Evolutionary conservation across 2,329 filamentous ascomycete genomes (phyloP), one percentile per base, ranked within the genome.

Genomic region (Aspergillus novofumigatus): DNA sequence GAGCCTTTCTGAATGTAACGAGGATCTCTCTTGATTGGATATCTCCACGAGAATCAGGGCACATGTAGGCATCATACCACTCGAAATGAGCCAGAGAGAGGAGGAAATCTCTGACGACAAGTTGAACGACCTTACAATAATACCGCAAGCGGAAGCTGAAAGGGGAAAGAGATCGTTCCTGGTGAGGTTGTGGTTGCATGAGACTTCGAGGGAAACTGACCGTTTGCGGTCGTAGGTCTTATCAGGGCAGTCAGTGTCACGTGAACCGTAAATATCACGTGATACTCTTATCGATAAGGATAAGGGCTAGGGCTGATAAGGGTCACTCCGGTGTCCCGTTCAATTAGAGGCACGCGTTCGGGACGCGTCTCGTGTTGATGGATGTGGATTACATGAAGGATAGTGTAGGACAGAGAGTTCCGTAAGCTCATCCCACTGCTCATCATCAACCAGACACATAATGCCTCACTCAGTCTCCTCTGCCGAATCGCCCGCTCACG

Each of bases 391-490:
- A 9, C 28, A 51, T 28, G 35, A 28, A 49, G 17, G 23, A 44
- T 48, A 17, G 17, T 26, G 20, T 23, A 32, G 20, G 9, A 45
- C 41, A 48, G 28, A 20, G 38, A 25, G 9, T 41, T 41, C 11
- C 3, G 14, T 23, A 23, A 38, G 7, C 8, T 45, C 3, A 45
- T 17, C 42, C 42, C 51, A 26, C 45, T 10, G 23, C 20, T 11
- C n/a, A 35, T 53, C 28, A 25, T 45, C 23, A 35, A 49, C 41
- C 49, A 48, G 29, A 42, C 28, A 49, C 29, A 41, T 29, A 45
- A 76, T 76, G 74, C 74, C 74, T 56, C 73, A 77, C 59, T 74
- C 74, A 23, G 60, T 71, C 35, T 67, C 69, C 25, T 61, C 69
- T 3, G 57, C 61, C 42, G 83, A 61, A 25, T 77, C 78, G 2